Evolutionary conservation across 169 alveolate species (phyloP).

Genomic region (Miamiensis avidus): DNA sequence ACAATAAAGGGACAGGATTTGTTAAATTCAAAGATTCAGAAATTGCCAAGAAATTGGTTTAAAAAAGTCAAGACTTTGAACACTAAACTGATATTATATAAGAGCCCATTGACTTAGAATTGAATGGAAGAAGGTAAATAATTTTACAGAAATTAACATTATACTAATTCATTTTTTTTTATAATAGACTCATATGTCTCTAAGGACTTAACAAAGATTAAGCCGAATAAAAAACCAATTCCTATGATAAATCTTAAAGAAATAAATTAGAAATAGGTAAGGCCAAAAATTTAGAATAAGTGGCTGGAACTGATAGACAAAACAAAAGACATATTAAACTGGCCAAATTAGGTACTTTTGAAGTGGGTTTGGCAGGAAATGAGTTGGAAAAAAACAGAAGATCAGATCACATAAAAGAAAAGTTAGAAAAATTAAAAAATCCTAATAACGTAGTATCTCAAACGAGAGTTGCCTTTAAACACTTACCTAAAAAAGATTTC

Average conservation of each 20-base stretch:
- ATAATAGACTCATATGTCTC: neutral
- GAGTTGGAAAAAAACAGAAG: slow-evolving; percentile 14
- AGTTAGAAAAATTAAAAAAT: slow-evolving; percentile 15
- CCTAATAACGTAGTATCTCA: slow-evolving; percentile 12
- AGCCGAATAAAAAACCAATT: neutral
- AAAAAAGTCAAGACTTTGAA: neutral
- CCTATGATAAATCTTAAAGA: neutral
- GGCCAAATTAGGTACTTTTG: slow-evolving; percentile 26
- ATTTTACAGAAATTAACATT: no score
- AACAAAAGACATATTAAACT: slow-evolving; percentile 15
- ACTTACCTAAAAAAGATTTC: slow-evolving; percentile 16
- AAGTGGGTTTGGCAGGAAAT: neutral
- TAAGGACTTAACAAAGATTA: slow-evolving; percentile 20
- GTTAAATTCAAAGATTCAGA: slow-evolving; percentile 22
- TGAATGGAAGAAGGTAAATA: slow-evolving; percentile 23
- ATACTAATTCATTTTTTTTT: no score
- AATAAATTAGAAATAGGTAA: slow-evolving; percentile 4
- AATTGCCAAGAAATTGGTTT: slow-evolving; percentile 7
- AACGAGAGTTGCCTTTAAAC: slow-evolving; percentile 23
- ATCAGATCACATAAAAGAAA: slow-evolving; percentile 12
- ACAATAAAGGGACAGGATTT: slow-evolving; percentile 27
- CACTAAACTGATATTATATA: neutral
- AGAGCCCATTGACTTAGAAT: slow-evolving; percentile 4
- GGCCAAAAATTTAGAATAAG: slow-evolving; percentile 17
- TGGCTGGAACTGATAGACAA: slow-evolving; percentile 19